Conservation (phyloP, 2,329 filamentous ascomycete species). For the Hirsutella minnesotensis region DNA sequence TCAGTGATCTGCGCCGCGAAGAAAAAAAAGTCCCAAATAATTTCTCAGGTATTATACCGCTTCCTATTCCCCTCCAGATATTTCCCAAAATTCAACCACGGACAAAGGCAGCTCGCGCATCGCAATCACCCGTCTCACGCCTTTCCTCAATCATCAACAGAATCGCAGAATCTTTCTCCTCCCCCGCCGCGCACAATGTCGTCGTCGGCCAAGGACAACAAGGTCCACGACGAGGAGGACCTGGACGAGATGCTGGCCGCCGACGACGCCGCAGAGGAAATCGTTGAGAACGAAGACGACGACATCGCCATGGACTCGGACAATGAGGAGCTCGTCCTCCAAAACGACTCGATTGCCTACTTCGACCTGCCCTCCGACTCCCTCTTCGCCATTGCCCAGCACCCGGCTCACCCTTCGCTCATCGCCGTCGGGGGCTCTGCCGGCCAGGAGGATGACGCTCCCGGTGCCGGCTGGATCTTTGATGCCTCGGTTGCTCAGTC, state of each 20-base stretch:
- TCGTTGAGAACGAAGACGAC: constrained; percentile 41
- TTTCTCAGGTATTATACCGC: not conserved
- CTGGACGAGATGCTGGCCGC: constrained; percentile 54
- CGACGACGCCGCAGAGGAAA: constrained; percentile 69
- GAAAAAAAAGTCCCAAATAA: not conserved
- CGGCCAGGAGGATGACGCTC: constrained; percentile 43
- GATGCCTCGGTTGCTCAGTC: constrained; percentile 54
- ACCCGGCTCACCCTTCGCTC: constrained; percentile 66
- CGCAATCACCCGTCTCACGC: too few species aligned
- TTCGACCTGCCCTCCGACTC: constrained; percentile 86
- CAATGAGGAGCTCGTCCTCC: constrained; percentile 64
- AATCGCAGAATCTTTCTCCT: not conserved
- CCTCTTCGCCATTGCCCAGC: constrained; percentile 90
- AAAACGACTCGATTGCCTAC: constrained; percentile 89
- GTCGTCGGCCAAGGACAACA: constrained; percentile 18
- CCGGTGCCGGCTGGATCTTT: constrained; percentile 77
- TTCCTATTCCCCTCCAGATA: too few species aligned
- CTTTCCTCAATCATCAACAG: too few species aligned
- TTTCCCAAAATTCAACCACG: too few species aligned
- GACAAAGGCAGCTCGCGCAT: too few species aligned
- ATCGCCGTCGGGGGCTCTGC: constrained; percentile 76
- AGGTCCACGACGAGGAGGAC: constrained; percentile 53
- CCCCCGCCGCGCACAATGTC: constrained; percentile 15
- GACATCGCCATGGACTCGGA: constrained; percentile 75
- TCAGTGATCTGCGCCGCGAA: too few species aligned